Evolutionary conservation across 805 yeast species (phyloP).

Genomic region (Saccharomycopsis sp.): DNA sequence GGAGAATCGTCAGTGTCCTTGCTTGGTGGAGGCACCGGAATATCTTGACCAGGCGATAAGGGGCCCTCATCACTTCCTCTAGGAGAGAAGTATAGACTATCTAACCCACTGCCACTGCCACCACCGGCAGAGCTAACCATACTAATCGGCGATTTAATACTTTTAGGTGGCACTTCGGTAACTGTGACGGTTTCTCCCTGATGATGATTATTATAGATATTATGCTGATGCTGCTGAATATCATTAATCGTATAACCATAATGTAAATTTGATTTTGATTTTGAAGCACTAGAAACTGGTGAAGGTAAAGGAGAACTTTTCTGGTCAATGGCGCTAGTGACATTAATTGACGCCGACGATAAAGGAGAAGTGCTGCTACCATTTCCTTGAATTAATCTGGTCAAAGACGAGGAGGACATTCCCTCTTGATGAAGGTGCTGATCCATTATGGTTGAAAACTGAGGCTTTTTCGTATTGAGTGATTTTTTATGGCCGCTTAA

Average conservation of each 20-base stretch:
- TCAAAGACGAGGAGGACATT: constrained; percentile 14
- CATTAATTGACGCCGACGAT: not conserved
- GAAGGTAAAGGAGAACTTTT: not conserved
- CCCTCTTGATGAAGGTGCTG: no score
- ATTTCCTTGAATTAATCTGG: constrained; percentile 13
- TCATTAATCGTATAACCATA: constrained; percentile 3
- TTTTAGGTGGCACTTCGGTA: not conserved
- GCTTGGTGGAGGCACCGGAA: not conserved
- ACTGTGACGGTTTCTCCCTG: no score
- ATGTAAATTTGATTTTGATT: constrained; percentile 3
- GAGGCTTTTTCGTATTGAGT: no score
- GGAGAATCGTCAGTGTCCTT: not conserved
- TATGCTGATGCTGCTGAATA: not conserved
- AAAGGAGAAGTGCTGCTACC: not conserved
- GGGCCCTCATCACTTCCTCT: not conserved
- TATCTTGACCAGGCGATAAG: not conserved
- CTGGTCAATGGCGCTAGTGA: not conserved
- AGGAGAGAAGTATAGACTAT: constrained; percentile 8
- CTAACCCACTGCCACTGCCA: not conserved
- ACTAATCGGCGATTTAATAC: not conserved
- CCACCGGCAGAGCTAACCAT: no score
- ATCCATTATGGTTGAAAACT: no score
- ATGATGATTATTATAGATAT: no score
- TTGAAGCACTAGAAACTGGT: not conserved
- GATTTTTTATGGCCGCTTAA: no score